phyloP scores from a whole-genome alignment of 1,284 basidiomycete genomes.

The Pisolithus thermaeus region DNA sequence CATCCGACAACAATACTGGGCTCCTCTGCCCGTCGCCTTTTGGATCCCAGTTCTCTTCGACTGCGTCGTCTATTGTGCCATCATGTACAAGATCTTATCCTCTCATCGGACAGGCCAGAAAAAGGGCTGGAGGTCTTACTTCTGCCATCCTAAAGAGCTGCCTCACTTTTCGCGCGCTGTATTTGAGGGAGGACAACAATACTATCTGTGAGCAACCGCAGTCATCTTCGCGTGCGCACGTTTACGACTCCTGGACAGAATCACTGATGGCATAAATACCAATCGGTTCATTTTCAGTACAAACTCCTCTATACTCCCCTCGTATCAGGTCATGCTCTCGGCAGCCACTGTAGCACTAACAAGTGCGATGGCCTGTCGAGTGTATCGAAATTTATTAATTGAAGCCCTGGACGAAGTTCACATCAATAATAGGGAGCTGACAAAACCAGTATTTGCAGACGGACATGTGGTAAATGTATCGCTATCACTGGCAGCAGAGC shows the following conservation, averaged over 20 bases:
- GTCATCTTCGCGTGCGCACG: neutral
- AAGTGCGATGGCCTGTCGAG: constrained; percentile 27
- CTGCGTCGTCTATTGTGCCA: constrained; percentile 23
- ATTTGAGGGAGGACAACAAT: constrained; percentile 25
- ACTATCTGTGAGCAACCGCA: constrained; percentile 20
- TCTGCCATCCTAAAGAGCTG: constrained; percentile 7
- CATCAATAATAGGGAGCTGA: no score
- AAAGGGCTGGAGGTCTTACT: constrained; percentile 10
- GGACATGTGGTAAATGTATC: no score
- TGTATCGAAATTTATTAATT: constrained; percentile 30
- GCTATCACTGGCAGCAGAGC: no score
- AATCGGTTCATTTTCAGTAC: constrained; percentile 2
- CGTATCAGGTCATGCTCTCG: constrained; percentile 11
- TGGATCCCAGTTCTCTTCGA: constrained; percentile 22
- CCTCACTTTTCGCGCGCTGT: constrained; percentile 25
- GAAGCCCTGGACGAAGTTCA: constrained; percentile 5
- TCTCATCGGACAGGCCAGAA: constrained; percentile 2
- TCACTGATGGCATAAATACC: constrained; percentile 18
- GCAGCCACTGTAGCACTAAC: constrained; percentile 24
- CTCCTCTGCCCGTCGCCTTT: constrained; percentile 16
- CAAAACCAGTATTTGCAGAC: no score
- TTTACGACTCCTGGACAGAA: constrained; percentile 6
- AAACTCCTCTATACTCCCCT: constrained; percentile 7
- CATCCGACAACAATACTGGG: constrained; percentile 7
- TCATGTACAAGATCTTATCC: constrained; percentile 19